Evolutionary conservation across 345 rosid genomes (phyloP).

Genomic region (Noccaea bulbosa): DNA sequence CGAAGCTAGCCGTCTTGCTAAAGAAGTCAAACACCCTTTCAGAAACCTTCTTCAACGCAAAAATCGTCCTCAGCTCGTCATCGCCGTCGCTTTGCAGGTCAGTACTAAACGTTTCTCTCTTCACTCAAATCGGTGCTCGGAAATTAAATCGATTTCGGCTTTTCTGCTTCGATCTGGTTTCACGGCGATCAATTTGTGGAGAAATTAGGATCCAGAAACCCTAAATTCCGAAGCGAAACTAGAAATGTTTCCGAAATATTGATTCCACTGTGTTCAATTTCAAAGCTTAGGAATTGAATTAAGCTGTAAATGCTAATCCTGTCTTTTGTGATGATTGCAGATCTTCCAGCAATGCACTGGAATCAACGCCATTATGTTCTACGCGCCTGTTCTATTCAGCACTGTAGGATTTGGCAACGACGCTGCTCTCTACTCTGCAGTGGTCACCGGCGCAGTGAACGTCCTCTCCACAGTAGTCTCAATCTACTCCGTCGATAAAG

Average conservation of each 20-base stretch:
- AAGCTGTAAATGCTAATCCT: not conserved
- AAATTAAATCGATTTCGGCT: not conserved
- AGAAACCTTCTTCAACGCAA: slow-evolving; percentile 71
- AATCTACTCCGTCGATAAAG: slow-evolving; percentile 81
- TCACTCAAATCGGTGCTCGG: not conserved
- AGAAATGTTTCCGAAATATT: not conserved
- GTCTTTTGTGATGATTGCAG: slow-evolving; percentile 47
- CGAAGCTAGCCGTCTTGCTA: slow-evolving; percentile 87
- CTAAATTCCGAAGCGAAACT: not conserved
- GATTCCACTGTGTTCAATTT: not conserved
- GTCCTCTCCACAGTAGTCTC: slow-evolving; percentile 82
- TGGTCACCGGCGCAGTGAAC: slow-evolving; percentile 89
- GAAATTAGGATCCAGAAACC: not conserved
- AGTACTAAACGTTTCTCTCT: not conserved
- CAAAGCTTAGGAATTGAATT: not conserved
- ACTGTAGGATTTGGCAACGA: slow-evolving; percentile 78
- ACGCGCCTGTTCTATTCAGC: slow-evolving; percentile 83
- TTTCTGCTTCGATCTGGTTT: not conserved
- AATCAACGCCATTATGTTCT: slow-evolving; percentile 96
- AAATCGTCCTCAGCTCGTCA: slow-evolving; percentile 80
- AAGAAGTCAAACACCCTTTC: slow-evolving; percentile 90
- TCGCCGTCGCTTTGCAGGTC: slow-evolving; percentile 87
- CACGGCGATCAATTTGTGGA: not conserved
- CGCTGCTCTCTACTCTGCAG: slow-evolving; percentile 94
- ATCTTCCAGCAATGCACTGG: slow-evolving; percentile 92